These are phyloP conservation scores for Dissoconium aciculare DNA, from an alignment of 2,329 filamentous ascomycete species.

Conservation along the genomic window DNA sequence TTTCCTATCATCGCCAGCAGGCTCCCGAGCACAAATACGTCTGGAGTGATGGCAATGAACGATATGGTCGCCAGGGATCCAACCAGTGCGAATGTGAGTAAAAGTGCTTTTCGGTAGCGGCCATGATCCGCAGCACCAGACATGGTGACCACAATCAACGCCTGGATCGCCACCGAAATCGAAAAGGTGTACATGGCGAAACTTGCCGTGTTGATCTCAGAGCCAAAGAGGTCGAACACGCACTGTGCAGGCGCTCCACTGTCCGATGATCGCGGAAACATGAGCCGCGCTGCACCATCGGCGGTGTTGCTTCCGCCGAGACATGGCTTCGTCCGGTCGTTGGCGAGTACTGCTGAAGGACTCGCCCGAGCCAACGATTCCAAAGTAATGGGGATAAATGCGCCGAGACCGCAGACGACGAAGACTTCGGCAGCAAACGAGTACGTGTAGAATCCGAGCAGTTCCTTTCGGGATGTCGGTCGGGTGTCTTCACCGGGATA, in stretches of 20 bases:
- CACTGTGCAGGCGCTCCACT: conserved; percentile 53
- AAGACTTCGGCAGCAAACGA: conserved; percentile 94
- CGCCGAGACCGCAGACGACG: conserved; percentile 74
- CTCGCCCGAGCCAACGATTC: conserved; percentile 78
- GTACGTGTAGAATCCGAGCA: conserved; percentile 91
- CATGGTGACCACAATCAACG: conserved; percentile 85
- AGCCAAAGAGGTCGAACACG: conserved; percentile 63
- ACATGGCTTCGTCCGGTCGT: conserved; percentile 63
- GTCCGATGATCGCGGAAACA: conserved; percentile 6
- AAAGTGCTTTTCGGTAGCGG: conserved; percentile 67
- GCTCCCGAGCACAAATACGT: conserved; percentile 65
- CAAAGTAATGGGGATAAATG: conserved; percentile 88
- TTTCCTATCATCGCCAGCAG: conserved; percentile 81
- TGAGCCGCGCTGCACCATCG: conserved; percentile 4
- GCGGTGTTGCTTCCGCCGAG: conserved; percentile 21
- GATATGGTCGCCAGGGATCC: conserved; percentile 76
- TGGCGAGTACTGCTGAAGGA: conserved; percentile 63
- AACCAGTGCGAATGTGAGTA: conserved; percentile 69
- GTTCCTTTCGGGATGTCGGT: conserved; percentile 74
- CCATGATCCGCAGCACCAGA: conserved; percentile 93
- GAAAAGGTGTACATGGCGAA: conserved; percentile 99
- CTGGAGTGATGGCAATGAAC: conserved; percentile 63
- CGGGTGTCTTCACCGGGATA: conserved; percentile 77
- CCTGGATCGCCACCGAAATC: conserved; percentile 75
- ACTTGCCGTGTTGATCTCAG: conserved; percentile 86